Evolutionary conservation across 2,329 filamentous ascomycete species (phyloP).

Genomic region (Apiospora saccharicola): DNA sequence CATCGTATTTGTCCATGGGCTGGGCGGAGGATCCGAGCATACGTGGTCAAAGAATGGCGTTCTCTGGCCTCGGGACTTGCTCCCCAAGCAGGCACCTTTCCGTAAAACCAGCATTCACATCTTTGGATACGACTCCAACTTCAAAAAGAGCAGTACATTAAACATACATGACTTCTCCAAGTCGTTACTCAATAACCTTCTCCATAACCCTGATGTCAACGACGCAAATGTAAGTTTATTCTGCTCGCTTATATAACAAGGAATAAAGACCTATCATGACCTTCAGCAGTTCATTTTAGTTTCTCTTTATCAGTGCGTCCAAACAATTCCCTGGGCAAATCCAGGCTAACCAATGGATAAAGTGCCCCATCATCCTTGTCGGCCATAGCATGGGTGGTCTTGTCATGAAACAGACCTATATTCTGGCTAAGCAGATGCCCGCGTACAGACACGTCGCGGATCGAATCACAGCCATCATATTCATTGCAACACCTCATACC

Average conservation of each 20-base stretch:
- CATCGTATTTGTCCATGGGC: constrained; percentile 50
- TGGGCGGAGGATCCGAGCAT: constrained; percentile 47
- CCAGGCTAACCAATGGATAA: neutral
- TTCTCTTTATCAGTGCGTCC: too few species aligned
- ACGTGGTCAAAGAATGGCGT: constrained; percentile 41
- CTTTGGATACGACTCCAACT: constrained; percentile 28
- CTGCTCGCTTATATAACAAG: neutral
- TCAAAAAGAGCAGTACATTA: constrained; percentile 34
- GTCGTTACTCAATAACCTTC: constrained; percentile 35
- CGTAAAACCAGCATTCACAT: constrained; percentile 11
- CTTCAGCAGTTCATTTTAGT: too few species aligned
- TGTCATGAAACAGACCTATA: constrained; percentile 44
- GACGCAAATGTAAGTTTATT: neutral
- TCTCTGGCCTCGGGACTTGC: constrained; percentile 27
- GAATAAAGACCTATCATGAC: too few species aligned
- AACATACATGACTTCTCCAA: constrained; percentile 45
- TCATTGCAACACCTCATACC: constrained; percentile 44
- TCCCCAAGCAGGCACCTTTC: constrained; percentile 23
- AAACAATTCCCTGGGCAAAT: too few species aligned
- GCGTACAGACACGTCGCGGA: constrained; percentile 30
- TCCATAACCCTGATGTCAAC: constrained; percentile 9
- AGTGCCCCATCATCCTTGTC: constrained; percentile 40
- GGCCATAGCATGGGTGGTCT: constrained; percentile 47
- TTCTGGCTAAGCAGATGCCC: constrained; percentile 33
- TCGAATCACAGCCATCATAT: constrained; percentile 38